Evolutionary conservation across 768 basidiomycete species (phyloP).

Genomic region (Boletus barrowsii): DNA sequence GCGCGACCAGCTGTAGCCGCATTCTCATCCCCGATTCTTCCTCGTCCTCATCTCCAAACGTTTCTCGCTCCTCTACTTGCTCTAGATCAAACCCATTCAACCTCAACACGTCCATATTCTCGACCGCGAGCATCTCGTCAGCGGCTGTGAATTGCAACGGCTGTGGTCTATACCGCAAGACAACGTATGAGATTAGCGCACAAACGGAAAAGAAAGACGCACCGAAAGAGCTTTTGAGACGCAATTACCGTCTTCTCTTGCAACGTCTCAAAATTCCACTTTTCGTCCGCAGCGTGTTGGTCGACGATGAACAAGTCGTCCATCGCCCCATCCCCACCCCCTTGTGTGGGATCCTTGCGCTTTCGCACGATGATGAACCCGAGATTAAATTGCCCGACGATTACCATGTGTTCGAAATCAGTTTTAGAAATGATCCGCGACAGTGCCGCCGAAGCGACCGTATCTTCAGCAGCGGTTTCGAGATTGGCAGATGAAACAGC

Average conservation of each 20-base stretch:
- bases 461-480: conserved; percentile 46
- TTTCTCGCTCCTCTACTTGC: conserved; percentile 41
- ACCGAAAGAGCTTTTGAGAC: conserved; percentile 84
- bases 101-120: conserved; percentile 79
- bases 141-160: conserved; percentile 80
- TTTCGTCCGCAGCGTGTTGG: conserved; percentile 97
- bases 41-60: background rate
- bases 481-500: conserved; percentile 29
- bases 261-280: conserved; percentile 95
- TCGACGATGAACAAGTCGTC: conserved; percentile 97
- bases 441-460: conserved; percentile 61
- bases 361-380: conserved; percentile 90
- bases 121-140: conserved; percentile 84
- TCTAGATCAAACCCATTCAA: conserved; percentile 89
- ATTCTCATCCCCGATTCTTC: background rate
- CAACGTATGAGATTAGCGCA: background rate
- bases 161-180: conserved; percentile 53
- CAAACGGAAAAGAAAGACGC: conserved; percentile 21
- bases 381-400: conserved; percentile 93
- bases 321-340: conserved; percentile 24
- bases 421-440: conserved; percentile 81
- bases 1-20: conserved; percentile 68
- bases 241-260: conserved; percentile 89
- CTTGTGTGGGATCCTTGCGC: conserved; percentile 27
- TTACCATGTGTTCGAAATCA: conserved; percentile 81